Evolutionary conservation across 192 early-diverging fungal genomes (phyloP).

Genomic region (Entomortierella parvispora): DNA sequence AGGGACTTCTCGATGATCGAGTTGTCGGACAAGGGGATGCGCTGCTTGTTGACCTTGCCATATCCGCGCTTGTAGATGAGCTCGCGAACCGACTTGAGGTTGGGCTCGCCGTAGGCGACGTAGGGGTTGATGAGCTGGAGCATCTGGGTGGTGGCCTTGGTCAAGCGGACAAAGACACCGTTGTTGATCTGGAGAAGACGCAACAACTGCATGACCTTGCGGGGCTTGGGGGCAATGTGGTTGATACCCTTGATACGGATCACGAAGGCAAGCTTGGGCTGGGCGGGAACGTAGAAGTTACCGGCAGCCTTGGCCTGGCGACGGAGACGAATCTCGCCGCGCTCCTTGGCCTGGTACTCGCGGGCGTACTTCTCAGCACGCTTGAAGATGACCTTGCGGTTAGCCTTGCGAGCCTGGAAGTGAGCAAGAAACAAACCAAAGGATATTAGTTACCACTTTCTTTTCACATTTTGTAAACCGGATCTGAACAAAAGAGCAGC

Average conservation of each 20-base stretch:
- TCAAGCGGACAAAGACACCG: conserved; percentile 95
- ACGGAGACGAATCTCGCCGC: conserved; percentile 89
- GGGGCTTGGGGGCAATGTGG: conserved; percentile 99
- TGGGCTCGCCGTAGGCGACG: conserved; percentile 94
- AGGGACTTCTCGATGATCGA: conserved; percentile 91
- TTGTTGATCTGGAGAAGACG: conserved; percentile 99
- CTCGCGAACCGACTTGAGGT: conserved; percentile 98
- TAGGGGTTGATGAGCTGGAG: conserved; percentile 96
- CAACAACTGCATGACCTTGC: conserved; percentile 98
- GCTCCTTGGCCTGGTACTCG: conserved; percentile 94
- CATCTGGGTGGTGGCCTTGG: conserved; percentile 98
- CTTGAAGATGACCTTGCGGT: conserved; percentile 98
- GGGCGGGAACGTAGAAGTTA: conserved; percentile 94
- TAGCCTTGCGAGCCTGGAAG: conserved; percentile 58
- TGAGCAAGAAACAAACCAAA: conserved; percentile 8
- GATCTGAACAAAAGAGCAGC: background rate
- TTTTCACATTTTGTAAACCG: background rate
- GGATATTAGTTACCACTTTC: conserved; percentile 11
- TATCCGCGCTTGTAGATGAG: conserved; percentile 99
- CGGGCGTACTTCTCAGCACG: conserved; percentile 98
- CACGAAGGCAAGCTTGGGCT: conserved; percentile 98
- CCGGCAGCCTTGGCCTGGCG: conserved; percentile 93
- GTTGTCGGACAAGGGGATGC: conserved; percentile 97
- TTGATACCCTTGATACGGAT: conserved; percentile 99
- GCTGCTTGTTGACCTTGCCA: conserved; percentile 98